phyloP scores from a whole-genome alignment of 148 eudicot species.

The Rhododendron mucronatum region DNA sequence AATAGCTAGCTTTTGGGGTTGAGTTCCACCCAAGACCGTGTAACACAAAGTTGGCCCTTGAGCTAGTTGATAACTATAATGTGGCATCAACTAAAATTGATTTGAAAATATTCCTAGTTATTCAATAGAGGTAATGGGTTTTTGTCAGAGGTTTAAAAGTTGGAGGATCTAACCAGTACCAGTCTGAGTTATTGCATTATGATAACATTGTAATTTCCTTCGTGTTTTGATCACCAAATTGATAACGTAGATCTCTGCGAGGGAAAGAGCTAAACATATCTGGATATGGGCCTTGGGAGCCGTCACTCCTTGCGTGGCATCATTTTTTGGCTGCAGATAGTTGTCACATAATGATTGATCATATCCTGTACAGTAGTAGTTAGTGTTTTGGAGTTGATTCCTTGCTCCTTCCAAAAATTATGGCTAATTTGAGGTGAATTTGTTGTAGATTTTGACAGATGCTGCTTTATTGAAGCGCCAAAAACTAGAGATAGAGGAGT shows the following conservation, averaged over 20 bases:
- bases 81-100: not conserved
- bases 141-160: not conserved
- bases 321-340: not conserved
- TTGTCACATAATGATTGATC: not conserved
- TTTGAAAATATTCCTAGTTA: not conserved
- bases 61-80: not conserved
- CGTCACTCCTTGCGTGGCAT: not conserved
- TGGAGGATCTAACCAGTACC: not conserved
- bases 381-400: constrained; percentile 14
- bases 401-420: not conserved
- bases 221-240: not conserved
- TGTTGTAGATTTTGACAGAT: constrained; percentile 78
- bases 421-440: constrained; percentile 7
- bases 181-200: not conserved
- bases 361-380: not conserved
- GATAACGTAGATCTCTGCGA: not conserved
- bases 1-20: too few relatives aligned
- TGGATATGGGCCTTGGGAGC: not conserved
- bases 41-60: not conserved
- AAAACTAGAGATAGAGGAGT: constrained; percentile 83
- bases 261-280: not conserved
- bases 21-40: too few relatives aligned
- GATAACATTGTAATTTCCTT: not conserved
- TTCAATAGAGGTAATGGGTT: not conserved
- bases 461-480: constrained; percentile 94